phyloP scores from a whole-genome alignment of 2,329 filamentous ascomycete species.

The Alternaria sp. region DNA sequence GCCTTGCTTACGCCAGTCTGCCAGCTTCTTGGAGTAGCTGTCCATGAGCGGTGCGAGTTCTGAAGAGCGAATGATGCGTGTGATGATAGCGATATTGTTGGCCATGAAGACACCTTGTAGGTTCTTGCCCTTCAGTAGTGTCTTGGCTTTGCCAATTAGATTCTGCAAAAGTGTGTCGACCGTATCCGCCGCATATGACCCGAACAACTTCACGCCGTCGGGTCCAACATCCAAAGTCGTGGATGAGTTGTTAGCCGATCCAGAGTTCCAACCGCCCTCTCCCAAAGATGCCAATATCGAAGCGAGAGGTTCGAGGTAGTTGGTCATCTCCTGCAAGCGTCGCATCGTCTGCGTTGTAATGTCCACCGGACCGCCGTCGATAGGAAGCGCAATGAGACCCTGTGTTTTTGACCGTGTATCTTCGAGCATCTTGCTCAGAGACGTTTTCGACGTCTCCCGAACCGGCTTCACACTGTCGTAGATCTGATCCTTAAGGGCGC shows the following conservation, averaged over 20 bases:
- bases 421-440: conserved; percentile 81
- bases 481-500: conserved; percentile 82
- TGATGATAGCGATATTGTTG: conserved; percentile 83
- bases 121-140: conserved; percentile 74
- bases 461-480: conserved; percentile 87
- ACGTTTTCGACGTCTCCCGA: conserved; percentile 88
- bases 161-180: conserved; percentile 79
- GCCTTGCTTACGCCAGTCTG: conserved; percentile 87
- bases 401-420: conserved; percentile 77
- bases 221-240: conserved; percentile 83
- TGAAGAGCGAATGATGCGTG: conserved; percentile 81
- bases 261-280: conserved; percentile 80
- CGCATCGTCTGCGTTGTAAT: conserved; percentile 85
- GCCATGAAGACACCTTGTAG: conserved; percentile 87
- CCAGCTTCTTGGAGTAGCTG: conserved; percentile 69
- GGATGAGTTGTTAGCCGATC: conserved; percentile 61
- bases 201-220: conserved; percentile 86
- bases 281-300: conserved; percentile 92
- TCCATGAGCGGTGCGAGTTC: conserved; percentile 76
- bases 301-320: conserved; percentile 83
- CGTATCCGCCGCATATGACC: conserved; percentile 87
- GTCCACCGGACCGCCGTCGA: conserved; percentile 78
- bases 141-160: conserved; percentile 75
- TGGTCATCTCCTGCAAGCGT: conserved; percentile 83
- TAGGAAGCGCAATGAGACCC: conserved; percentile 70